Base-by-base conservation (phyloP, 192 early-diverging fungal species). In the Coemansia sp. region DNA sequence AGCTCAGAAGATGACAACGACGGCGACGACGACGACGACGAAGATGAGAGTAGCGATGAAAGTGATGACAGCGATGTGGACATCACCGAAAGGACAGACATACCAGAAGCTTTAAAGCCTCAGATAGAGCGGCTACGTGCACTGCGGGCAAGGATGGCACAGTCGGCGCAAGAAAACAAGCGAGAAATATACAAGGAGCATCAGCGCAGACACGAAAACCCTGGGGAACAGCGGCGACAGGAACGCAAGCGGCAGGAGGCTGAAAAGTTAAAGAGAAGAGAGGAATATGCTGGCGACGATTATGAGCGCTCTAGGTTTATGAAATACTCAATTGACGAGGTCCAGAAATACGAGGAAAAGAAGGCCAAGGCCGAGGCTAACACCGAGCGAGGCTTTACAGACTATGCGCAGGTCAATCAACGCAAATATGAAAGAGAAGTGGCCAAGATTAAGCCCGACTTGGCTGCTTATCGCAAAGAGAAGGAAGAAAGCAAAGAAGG, bases 341-440 rank as follows among this genome's bases (percentile, higher is more conserved):
- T 96, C 0, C 93, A 96, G 68, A 83, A 80, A 33, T 94, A 93
- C 70, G 83, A 93, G 80, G 86, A 87, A 35, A 87, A 89, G 68
- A 90, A 92, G 64, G 84, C 69, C 15, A 70, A 85, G 67, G 71
- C 83, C 12, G 87, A 74, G 17, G 73, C 62, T 0, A 79, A 79
- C 38, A 39, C 79, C 37, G 92, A 97, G 39, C 86, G 85, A 51
- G 93, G 90, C 32, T 98, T 98, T 62, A 93, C 95, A 17, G 92
- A 91, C 63, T 95, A 91, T 71, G 79, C 85, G 17, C 95, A 98
- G 71, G 87, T 90, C 43, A 91, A 95, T 38, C 88, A 90, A 28
- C 93, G 93, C 59, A 97, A 96, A 73, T 99, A 99, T 78, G 78
- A 90, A 37, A 87, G 89, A 7, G 85, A 91, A 48, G 88, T 94